Percentiles rank a stretch among this genome's conserved stretches.
phyloP scores from a whole-genome alignment of 2,329 filamentous ascomycete genomes.

The Penicillium sp. region DNA sequence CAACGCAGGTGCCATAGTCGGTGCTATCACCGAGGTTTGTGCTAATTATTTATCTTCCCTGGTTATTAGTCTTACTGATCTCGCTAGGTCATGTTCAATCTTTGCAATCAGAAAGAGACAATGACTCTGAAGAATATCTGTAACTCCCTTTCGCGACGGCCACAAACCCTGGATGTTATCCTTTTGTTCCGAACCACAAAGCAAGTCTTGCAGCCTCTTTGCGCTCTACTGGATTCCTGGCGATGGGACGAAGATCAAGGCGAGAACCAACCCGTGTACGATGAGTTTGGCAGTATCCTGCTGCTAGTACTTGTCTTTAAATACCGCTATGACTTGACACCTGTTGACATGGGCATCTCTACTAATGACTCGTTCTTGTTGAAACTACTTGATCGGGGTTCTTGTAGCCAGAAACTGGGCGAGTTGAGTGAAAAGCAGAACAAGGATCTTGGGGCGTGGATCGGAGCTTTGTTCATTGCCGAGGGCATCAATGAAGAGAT shows the following conservation, averaged over 20 bases:
- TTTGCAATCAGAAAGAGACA: slow-evolving; percentile 62
- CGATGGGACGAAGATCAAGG: slow-evolving; percentile 65
- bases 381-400: slow-evolving; percentile 52
- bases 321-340: slow-evolving; percentile 57
- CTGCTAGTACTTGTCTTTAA: slow-evolving; percentile 60
- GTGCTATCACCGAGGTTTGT: slow-evolving; percentile 71
- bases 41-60: background rate
- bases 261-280: slow-evolving; percentile 66
- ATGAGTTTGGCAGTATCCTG: slow-evolving; percentile 65
- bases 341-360: slow-evolving; percentile 55
- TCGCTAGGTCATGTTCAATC: slow-evolving; percentile 52
- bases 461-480: slow-evolving; percentile 62
- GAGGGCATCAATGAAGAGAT: slow-evolving; percentile 66
- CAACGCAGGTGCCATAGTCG: slow-evolving; percentile 82
- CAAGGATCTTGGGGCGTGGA: slow-evolving; percentile 61
- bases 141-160: slow-evolving; percentile 57
- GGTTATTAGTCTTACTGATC: background rate
- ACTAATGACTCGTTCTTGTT: slow-evolving; percentile 57
- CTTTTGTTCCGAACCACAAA: slow-evolving; percentile 61
- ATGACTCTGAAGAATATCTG: slow-evolving; percentile 65
- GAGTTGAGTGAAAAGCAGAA: slow-evolving; percentile 58
- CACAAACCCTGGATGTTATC: slow-evolving; percentile 60
- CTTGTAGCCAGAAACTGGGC: slow-evolving; percentile 50
- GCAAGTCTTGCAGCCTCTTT: slow-evolving; percentile 60
- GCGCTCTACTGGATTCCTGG: slow-evolving; percentile 63